phyloP scores from a whole-genome alignment of 1,139 yeast species.

The Pichia terricola region DNA sequence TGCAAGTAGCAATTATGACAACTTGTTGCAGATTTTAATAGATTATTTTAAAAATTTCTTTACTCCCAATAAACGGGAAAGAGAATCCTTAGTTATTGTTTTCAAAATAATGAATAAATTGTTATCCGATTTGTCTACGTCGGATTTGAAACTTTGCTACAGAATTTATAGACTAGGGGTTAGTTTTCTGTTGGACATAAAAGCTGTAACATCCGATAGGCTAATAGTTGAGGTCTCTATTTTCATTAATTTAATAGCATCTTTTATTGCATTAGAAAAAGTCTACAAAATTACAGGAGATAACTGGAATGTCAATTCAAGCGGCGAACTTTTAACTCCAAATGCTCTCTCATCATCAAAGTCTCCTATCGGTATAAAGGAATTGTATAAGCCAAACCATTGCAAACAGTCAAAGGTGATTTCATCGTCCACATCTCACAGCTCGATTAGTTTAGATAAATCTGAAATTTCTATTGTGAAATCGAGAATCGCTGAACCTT shows the following conservation, averaged over 20 bases:
- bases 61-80: slow-evolving; percentile 16
- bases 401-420: too few relatives aligned
- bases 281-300: slow-evolving; percentile 22
- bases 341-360: not conserved
- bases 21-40: slow-evolving; percentile 23
- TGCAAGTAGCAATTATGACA: slow-evolving; percentile 17
- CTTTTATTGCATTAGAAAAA: slow-evolving; percentile 16
- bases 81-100: slow-evolving; percentile 18
- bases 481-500: too few relatives aligned
- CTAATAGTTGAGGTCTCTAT: slow-evolving; percentile 29
- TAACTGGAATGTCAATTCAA: slow-evolving; percentile 14
- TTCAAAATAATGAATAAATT: slow-evolving; percentile 33
- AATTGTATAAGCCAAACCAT: too few relatives aligned
- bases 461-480: too few relatives aligned
- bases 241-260: slow-evolving; percentile 29
- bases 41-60: slow-evolving; percentile 16
- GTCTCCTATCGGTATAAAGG: too few relatives aligned
- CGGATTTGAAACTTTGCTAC: slow-evolving; percentile 28
- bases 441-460: too few relatives aligned
- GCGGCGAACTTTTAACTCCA: slow-evolving; percentile 7
- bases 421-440: too few relatives aligned
- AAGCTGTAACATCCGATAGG: slow-evolving; percentile 28
- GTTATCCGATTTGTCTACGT: slow-evolving; percentile 27
- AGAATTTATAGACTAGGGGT: slow-evolving; percentile 29
- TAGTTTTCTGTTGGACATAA: slow-evolving; percentile 23